A percentile compares a stretch with the other conserved stretches of the same genome.
Evolutionary conservation across 345 rosid genomes (phyloP).

Genomic region (Populus simonii): DNA sequence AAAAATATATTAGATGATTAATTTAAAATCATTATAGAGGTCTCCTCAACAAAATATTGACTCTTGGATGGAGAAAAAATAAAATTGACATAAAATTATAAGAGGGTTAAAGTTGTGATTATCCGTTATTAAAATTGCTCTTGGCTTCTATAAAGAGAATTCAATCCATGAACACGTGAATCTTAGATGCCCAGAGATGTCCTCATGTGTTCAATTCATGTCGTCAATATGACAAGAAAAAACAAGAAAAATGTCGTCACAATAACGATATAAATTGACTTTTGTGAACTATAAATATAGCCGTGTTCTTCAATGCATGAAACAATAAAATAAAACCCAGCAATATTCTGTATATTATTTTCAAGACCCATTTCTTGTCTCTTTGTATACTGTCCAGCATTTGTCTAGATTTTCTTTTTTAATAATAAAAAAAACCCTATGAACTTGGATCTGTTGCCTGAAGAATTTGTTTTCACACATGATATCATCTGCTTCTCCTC

Average conservation of each 20-base stretch:
- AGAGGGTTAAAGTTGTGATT: no score
- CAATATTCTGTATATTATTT: no score
- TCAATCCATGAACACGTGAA: not conserved
- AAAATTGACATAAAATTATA: no score
- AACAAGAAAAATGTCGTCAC: constrained; percentile 1
- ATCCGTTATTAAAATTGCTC: no score
- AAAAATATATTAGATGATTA: no score
- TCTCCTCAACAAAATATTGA: no score
- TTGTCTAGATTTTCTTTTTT: no score
- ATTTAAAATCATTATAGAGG: no score
- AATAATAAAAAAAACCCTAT: not conserved
- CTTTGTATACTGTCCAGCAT: not conserved
- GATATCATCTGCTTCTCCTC: constrained; percentile 30
- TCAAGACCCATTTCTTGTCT: not conserved
- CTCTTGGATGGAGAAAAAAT: no score
- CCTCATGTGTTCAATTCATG: constrained; percentile 1
- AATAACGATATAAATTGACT: not conserved
- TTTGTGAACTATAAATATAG: no score
- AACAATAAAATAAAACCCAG: no score
- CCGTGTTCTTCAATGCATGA: no score
- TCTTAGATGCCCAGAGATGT: not conserved
- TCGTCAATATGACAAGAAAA: not conserved
- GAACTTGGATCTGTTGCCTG: constrained; percentile 8
- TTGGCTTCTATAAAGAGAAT: not conserved
- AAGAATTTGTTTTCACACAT: constrained; percentile 14